Conservation (phyloP, 352 stramenopile species). For the Pythium sp. region DNA sequence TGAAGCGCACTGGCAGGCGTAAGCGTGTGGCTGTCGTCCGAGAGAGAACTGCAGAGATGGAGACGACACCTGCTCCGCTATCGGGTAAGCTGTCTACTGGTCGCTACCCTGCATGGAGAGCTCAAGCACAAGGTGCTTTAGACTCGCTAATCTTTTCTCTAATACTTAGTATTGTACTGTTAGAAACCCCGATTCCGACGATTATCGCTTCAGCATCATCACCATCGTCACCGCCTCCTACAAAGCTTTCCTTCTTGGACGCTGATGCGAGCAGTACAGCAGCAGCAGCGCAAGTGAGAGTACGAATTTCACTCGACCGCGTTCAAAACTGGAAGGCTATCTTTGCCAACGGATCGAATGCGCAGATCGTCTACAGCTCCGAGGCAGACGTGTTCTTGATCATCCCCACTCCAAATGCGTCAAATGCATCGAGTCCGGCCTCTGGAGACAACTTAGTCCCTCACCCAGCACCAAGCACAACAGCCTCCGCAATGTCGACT, state of each 20-base stretch:
- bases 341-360: conserved; percentile 38
- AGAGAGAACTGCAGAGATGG: neutral
- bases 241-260: neutral
- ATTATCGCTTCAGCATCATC: neutral
- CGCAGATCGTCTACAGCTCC: conserved; percentile 37
- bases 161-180: neutral
- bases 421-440: neutral
- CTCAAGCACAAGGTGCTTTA: neutral
- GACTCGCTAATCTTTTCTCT: neutral
- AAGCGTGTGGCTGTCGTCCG: too few relatives aligned
- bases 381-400: conserved; percentile 23
- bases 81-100: neutral
- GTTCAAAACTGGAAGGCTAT: conserved; percentile 33
- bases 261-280: conserved; percentile 16
- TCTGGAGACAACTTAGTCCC: neutral
- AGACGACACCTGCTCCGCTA: neutral
- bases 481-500: neutral
- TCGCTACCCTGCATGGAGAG: neutral
- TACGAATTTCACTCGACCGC: conserved; percentile 32
- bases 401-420: neutral
- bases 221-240: neutral
- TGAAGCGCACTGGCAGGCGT: neutral
- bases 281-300: conserved; percentile 16
- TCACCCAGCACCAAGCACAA: neutral
- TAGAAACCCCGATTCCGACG: neutral